Conservation (phyloP, 306 rosid species). For the Begonia peltatifolia region DNA sequence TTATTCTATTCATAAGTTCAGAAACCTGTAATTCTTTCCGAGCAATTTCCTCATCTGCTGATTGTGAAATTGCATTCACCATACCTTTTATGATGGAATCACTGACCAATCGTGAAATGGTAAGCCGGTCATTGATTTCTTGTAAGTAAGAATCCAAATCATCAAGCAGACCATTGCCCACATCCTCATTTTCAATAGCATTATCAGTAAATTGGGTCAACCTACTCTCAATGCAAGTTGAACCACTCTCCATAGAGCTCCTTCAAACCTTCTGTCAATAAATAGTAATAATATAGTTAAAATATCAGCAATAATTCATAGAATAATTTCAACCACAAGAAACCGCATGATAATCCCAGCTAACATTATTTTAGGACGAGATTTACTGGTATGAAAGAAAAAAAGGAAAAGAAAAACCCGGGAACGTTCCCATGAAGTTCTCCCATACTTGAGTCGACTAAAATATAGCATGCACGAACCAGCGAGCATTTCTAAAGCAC, state of each 20-base stretch:
- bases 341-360: too few relatives aligned
- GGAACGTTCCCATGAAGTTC: too few relatives aligned
- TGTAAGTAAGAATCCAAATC: constrained; percentile 45
- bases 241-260: constrained; percentile 22
- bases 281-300: too few relatives aligned
- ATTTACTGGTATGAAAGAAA: too few relatives aligned
- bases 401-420: too few relatives aligned
- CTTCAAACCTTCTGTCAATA: neutral
- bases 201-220: constrained; percentile 11
- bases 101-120: constrained; percentile 77
- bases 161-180: constrained; percentile 33
- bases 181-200: constrained; percentile 26
- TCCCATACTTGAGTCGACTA: too few relatives aligned
- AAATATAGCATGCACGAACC: too few relatives aligned
- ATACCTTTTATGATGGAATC: constrained; percentile 71
- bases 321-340: too few relatives aligned
- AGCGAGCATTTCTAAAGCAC: too few relatives aligned
- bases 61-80: constrained; percentile 55
- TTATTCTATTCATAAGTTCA: constrained; percentile 36
- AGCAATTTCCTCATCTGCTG: constrained; percentile 56
- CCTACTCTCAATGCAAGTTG: constrained; percentile 9
- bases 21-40: constrained; percentile 59
- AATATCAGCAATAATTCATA: too few relatives aligned
- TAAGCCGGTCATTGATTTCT: constrained; percentile 46
- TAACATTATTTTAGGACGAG: too few relatives aligned